Conservation (phyloP, 768 basidiomycete genomes). For the Cytidiella melzeri region DNA sequence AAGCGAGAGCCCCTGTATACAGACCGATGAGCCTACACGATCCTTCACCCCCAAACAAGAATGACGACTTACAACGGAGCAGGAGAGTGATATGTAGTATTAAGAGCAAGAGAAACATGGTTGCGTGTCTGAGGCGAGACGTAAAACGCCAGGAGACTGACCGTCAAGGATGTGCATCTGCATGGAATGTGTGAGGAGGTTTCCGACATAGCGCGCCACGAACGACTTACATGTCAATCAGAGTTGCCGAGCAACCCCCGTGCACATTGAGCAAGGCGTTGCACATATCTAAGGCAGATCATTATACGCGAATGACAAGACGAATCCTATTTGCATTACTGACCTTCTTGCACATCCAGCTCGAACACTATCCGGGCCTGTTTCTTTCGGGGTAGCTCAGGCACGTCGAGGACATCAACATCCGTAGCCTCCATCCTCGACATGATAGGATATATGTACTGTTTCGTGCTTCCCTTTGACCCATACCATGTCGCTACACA, state of each 20-base stretch:
- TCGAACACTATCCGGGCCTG: slow-evolving; percentile 27
- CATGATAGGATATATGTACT: not conserved
- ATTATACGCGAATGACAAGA: too few relatives aligned
- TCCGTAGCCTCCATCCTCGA: slow-evolving; percentile 5
- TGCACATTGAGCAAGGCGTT: slow-evolving; percentile 19
- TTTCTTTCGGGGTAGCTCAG: slow-evolving; percentile 25
- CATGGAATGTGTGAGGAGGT: not conserved
- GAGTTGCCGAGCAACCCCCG: slow-evolving; percentile 21
- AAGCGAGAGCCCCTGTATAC: not conserved
- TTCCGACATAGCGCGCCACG: not conserved
- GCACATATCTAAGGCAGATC: slow-evolving; percentile 20
- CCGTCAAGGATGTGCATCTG: slow-evolving; percentile 3
- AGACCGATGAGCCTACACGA: too few relatives aligned
- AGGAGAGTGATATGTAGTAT: slow-evolving; percentile 4
- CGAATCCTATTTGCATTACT: too few relatives aligned
- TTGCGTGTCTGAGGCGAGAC: not conserved
- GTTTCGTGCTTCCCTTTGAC: not conserved
- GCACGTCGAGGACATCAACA: slow-evolving; percentile 12
- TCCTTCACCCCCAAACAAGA: too few relatives aligned
- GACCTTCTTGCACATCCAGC: slow-evolving; percentile 22
- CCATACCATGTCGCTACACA: not conserved
- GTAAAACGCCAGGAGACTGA: slow-evolving; percentile 1
- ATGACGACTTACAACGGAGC: slow-evolving; percentile 1
- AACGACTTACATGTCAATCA: slow-evolving; percentile 19
- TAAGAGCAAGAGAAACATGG: slow-evolving; percentile 1